Evolutionary conservation across 2,329 filamentous ascomycete genomes (phyloP).

Genomic region (Akanthomyces uredinophilus): DNA sequence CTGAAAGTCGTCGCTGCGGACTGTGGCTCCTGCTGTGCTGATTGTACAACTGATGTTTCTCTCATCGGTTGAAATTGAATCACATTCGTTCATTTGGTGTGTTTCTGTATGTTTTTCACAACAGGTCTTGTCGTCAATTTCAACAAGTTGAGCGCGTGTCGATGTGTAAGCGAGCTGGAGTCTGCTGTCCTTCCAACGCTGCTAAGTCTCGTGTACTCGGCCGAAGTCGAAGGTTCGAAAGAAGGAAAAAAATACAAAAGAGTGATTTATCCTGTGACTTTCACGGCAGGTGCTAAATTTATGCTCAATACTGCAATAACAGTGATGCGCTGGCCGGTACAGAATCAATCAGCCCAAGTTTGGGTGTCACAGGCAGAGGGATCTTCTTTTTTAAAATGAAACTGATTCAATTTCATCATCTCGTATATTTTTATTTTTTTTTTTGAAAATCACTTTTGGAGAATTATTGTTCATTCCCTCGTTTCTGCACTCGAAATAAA

Average conservation of each 20-base stretch:
- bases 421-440: neutral
- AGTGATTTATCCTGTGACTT: too few species aligned
- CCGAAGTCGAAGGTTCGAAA: neutral
- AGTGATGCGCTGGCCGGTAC: too few species aligned
- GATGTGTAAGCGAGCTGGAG: too few species aligned
- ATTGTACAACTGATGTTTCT: neutral
- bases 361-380: too few species aligned
- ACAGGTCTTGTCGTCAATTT: neutral
- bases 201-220: neutral
- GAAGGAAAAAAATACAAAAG: too few species aligned
- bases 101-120: neutral
- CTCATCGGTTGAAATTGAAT: neutral
- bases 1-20: slow-evolving; percentile 15
- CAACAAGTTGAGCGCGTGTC: neutral
- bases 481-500: neutral
- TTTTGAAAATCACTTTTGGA: neutral
- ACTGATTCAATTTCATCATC: too few species aligned
- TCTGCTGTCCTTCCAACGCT: neutral
- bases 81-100: neutral
- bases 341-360: too few species aligned
- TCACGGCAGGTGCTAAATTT: too few species aligned
- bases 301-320: too few species aligned
- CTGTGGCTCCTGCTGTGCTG: slow-evolving; percentile 3
- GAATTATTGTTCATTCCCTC: neutral
- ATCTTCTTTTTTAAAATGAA: too few species aligned